Base-by-base conservation (phyloP, 176 grass and related monocot genomes). In the Eragrostis curvula region DNA sequence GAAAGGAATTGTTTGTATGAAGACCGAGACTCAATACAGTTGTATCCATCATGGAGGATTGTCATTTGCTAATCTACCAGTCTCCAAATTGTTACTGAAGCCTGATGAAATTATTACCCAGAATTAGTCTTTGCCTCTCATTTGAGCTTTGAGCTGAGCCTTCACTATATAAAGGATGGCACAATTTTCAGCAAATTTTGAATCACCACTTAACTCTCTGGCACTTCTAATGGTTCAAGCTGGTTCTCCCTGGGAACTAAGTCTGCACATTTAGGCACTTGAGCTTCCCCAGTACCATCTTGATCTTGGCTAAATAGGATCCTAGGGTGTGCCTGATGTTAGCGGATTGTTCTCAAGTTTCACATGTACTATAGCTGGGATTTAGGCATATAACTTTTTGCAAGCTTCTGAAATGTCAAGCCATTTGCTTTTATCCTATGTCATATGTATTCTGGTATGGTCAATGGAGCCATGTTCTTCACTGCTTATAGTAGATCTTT, bases 371-470 rank as follows among this genome's bases (percentile, higher is more conserved):
- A 24, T 55, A 66, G 46, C 64, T 65, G 39, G 24, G 56, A 42
- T 87, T 23, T 41, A 77, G 30, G 64, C 62, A 75, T 70, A 60
- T 20, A 18, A 17, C 82, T 77, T 83, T 62, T 12, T 71, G 48
- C 64, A 43, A 64, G 36, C 15, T 83, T 32, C 49, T 71, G 18
- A 82, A 73, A 27, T n/a, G 46, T 9, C 48, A 62, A 12, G 23
- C 70, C 13, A 7, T 62, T 75, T 71, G 30, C 55, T 41, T 75
- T 56, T 25, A 36, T 48, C 62, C 85, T 73, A 18, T 44, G 20
- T 52, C 29, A 23, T 80, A 12, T 21, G 24, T 76, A 16, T 64
- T 74, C 30, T 85, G 46, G 57, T 87, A 69, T 68, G 39, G 21
- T 48, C 21, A 14, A 27, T 49, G 9, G 56, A 43, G 28, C 36